Percentiles rank a stretch among this genome's conserved stretches.
These are phyloP conservation scores for Elsinoe perseae DNA, from an alignment of 2,329 filamentous ascomycete species.

Conservation along the genomic window DNA sequence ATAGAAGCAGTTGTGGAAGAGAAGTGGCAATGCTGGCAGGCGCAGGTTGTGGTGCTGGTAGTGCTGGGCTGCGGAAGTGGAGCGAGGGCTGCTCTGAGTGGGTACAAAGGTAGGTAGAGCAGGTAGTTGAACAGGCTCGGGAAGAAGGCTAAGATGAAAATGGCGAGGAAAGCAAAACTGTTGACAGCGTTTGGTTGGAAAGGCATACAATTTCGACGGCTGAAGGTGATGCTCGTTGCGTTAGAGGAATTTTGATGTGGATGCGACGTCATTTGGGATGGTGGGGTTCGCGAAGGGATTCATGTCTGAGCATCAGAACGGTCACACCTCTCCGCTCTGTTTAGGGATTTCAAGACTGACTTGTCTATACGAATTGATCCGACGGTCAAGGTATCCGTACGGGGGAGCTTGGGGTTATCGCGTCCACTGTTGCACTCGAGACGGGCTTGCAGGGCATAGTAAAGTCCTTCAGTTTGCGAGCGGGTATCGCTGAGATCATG, in stretches of 20 bases:
- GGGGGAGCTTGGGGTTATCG: too few relatives aligned
- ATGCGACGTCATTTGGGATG: conserved; percentile 15
- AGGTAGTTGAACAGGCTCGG: conserved; percentile 38
- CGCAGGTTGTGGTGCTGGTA: conserved; percentile 28
- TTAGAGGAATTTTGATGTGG: conserved; percentile 18
- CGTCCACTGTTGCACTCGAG: too few relatives aligned
- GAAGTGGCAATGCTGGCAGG: conserved; percentile 28
- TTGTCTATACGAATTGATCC: too few relatives aligned
- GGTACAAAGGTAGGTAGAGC: conserved; percentile 31
- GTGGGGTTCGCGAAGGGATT: background rate
- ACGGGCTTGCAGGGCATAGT: too few relatives aligned
- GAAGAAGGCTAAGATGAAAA: conserved; percentile 47
- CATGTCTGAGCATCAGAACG: background rate
- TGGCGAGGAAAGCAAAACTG: conserved; percentile 39
- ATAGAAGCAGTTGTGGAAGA: conserved; percentile 20
- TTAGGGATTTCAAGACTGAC: too few relatives aligned
- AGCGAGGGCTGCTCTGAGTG: conserved; percentile 21
- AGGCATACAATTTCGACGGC: conserved; percentile 20
- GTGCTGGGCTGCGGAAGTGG: conserved; percentile 26
- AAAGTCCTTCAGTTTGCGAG: background rate
- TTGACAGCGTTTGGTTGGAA: conserved; percentile 28
- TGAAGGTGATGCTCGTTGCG: background rate
- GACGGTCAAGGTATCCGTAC: too few relatives aligned
- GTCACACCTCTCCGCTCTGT: too few relatives aligned
- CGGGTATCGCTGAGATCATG: background rate